phyloP scores from a whole-genome alignment of 805 yeast species.

The Teunomyces kruisii region DNA sequence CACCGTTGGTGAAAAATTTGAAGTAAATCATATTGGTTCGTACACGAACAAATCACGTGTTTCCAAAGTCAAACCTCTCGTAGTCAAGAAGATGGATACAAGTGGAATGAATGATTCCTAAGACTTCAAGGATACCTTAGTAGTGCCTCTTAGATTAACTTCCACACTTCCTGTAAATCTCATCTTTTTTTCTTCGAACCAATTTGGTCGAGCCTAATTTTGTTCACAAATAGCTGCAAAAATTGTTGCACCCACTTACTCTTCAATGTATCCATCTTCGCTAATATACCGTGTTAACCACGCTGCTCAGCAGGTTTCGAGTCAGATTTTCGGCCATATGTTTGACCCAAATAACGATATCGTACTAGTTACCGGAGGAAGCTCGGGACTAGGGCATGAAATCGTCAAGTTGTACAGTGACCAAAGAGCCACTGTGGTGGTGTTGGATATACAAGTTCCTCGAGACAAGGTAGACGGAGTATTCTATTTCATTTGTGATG shows the following conservation, averaged over 20 bases:
- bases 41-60: not conserved
- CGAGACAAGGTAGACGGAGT: constrained; percentile 41
- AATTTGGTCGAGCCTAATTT: not conserved
- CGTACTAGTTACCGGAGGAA: constrained; percentile 82
- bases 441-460: constrained; percentile 54
- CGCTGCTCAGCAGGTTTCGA: constrained; percentile 29
- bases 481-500: constrained; percentile 67
- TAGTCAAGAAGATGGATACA: too few relatives aligned
- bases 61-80: too few relatives aligned
- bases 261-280: not conserved
- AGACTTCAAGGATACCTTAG: too few relatives aligned
- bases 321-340: constrained; percentile 48
- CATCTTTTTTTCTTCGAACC: not conserved
- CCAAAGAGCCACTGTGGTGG: constrained; percentile 54
- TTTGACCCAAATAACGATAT: constrained; percentile 58
- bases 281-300: not conserved
- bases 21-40: not conserved
- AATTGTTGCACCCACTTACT: constrained; percentile 1
- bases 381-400: constrained; percentile 73
- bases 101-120: too few relatives aligned
- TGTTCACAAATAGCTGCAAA: not conserved
- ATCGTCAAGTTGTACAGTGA: constrained; percentile 48
- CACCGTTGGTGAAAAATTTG: not conserved
- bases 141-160: too few relatives aligned
- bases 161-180: too few relatives aligned